phyloP scores from a whole-genome alignment of 2,329 filamentous ascomycete genomes.

The Orbilia blumenaviensis region DNA sequence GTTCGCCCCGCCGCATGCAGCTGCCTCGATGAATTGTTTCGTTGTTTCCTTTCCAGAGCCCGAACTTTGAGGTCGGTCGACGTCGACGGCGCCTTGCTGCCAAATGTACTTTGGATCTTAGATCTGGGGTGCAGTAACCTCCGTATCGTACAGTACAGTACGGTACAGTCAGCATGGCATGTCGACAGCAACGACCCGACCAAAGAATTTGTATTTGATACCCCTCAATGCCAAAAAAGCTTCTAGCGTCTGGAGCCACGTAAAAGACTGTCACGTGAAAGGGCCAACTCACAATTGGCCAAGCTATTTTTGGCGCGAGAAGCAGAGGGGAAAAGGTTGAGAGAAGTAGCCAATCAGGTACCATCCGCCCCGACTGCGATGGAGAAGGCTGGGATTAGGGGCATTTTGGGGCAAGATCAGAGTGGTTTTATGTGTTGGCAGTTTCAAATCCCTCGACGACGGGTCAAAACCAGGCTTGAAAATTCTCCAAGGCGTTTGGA shows the following conservation, averaged over 20 bases:
- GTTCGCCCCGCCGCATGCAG: slow-evolving; percentile 23
- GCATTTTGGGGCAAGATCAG: background rate
- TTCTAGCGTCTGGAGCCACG: slow-evolving; percentile 8
- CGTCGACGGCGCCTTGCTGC: background rate
- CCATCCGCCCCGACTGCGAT: slow-evolving; percentile 10
- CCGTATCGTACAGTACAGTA: background rate
- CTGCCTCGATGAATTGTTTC: background rate
- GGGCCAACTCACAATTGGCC: slow-evolving; percentile 30
- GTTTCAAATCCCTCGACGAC: slow-evolving; percentile 19
- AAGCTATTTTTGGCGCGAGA: slow-evolving; percentile 37
- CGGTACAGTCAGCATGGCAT: slow-evolving; percentile 2
- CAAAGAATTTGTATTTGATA: background rate
- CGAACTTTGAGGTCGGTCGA: background rate
- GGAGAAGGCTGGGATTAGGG: background rate
- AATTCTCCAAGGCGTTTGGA: slow-evolving; percentile 8
- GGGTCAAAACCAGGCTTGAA: background rate
- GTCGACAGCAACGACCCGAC: background rate
- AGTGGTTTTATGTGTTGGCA: slow-evolving; percentile 47
- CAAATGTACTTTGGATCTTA: slow-evolving; percentile 25
- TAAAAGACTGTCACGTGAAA: slow-evolving; percentile 27
- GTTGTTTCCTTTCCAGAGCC: background rate
- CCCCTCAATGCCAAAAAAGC: background rate
- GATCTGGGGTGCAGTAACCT: slow-evolving; percentile 23
- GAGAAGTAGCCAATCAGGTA: slow-evolving; percentile 15
- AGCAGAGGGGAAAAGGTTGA: too few relatives aligned